Evolutionary conservation across 345 rosid genomes (phyloP).

Genomic region (Camelina hispida): DNA sequence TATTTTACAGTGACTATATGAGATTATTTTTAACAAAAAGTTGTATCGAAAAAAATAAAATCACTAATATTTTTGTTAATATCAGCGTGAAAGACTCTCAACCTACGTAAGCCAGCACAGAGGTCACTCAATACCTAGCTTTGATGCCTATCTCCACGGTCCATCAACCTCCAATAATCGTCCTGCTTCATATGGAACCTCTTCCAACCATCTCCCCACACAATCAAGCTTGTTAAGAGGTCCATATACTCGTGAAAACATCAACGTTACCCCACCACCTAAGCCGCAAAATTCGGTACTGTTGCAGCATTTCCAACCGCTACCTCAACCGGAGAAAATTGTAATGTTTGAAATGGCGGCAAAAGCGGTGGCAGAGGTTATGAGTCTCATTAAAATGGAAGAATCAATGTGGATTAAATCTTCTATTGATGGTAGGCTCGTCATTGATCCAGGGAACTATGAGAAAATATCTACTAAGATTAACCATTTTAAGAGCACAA

Average conservation of each 20-base stretch:
- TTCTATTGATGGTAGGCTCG: constrained; percentile 45
- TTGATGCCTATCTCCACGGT: background rate
- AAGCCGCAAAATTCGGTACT: background rate
- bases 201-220: background rate
- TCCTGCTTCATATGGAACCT: constrained; percentile 2
- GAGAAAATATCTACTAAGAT: constrained; percentile 48
- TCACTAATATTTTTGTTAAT: constrained; percentile 12
- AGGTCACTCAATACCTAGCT: background rate
- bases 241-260: constrained; percentile 11
- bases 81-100: constrained; percentile 1
- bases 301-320: constrained; percentile 13
- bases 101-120: background rate
- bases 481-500: constrained; percentile 43
- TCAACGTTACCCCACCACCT: background rate
- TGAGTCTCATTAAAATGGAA: constrained; percentile 47
- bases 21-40: background rate
- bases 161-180: constrained; percentile 7
- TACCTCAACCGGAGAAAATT: constrained; percentile 52
- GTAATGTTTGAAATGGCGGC: constrained; percentile 51
- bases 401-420: constrained; percentile 72
- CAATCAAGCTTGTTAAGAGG: constrained; percentile 23
- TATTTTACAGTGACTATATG: background rate
- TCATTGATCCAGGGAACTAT: constrained; percentile 52
- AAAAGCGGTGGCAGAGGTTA: constrained; percentile 58
- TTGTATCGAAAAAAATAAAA: background rate